Evolutionary conservation across 1,139 yeast species (phyloP), one percentile per base, ranked within the genome.

Genomic region (Taphrina wiesneri): DNA sequence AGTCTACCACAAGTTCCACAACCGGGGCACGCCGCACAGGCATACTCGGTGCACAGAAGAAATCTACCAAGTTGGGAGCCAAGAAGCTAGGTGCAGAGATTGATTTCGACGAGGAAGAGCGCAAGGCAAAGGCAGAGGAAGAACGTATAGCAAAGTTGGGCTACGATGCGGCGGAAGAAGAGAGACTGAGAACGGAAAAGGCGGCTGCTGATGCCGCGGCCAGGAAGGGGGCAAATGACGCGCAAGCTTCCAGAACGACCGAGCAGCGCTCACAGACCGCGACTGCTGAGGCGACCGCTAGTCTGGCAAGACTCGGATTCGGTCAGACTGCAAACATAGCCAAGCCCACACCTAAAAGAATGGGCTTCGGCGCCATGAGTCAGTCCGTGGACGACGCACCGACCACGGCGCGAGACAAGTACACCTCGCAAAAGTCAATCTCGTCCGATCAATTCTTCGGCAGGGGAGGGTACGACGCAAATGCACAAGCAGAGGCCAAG

Each of bases 21-120:
- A 70, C 72, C 1, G 72, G 74, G 3, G 71, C 71, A 17, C 70
- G 74, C 19, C 72, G 68, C 45, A 56, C 70, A 25, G 71, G 67
- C 36, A 67, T 70, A 43, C 72, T 68, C 26, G 71, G 56, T 69
- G 69, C 69, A 73, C 70, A 76, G 51, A 76, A 75, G 67, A 75
- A 76, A 66, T 68, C 75, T 23, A 73, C 75, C 32, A 75, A 74
- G 67, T 68, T 76, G 32, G 76, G 74, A 11, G 76, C 78, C 32
- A 77, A 77, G 72, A 85, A 85, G 73, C 76, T 77, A 28, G 78
- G 78, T n/a, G 76, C 77, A 6, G 73, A 69, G 39, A 83, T 93
- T 69, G 97, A 93, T 75, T 93, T 93, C 73, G 98, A 93, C 71
- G 96, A 88, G 72, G 86, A 91, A 70, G 98, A 91, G 75, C 86